Evolutionary conservation across 495 filamentous ascomycete species (phyloP).

Genomic region (Penicillium coprophilum): DNA sequence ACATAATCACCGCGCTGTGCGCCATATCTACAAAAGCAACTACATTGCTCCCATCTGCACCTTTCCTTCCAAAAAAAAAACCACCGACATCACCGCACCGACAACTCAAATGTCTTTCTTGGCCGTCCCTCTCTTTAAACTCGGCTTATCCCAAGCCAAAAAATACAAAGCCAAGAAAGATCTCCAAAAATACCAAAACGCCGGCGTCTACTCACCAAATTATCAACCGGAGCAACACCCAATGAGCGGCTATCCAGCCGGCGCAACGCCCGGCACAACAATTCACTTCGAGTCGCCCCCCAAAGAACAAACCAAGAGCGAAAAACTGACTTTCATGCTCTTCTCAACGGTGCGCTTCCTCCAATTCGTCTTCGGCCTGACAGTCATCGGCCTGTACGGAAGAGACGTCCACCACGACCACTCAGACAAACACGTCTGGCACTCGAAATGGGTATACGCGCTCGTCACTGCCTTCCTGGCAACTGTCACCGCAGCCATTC

Average conservation of each 20-base stretch:
- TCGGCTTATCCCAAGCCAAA: slow-evolving; percentile 34
- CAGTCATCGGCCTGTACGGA: slow-evolving; percentile 78
- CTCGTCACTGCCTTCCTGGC: slow-evolving; percentile 61
- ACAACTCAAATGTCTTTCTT: slow-evolving; percentile 31
- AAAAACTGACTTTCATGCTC: slow-evolving; percentile 17
- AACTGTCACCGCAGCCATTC: slow-evolving; percentile 60
- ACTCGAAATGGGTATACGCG: slow-evolving; percentile 78
- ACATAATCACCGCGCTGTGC: slow-evolving; percentile 10
- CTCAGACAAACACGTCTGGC: slow-evolving; percentile 46
- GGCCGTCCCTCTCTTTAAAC: slow-evolving; percentile 30
- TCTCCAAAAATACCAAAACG: slow-evolving; percentile 24
- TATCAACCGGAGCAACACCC: slow-evolving; percentile 17
- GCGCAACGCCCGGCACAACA: slow-evolving; percentile 22
- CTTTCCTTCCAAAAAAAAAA: neutral
- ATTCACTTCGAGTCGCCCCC: slow-evolving; percentile 11
- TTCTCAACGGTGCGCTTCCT: slow-evolving; percentile 58
- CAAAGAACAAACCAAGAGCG: slow-evolving; percentile 16
- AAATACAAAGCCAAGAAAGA: slow-evolving; percentile 36
- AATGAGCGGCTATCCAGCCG: slow-evolving; percentile 25
- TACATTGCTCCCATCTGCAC: neutral
- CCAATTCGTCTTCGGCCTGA: slow-evolving; percentile 71
- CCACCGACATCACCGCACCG: slow-evolving; percentile 3
- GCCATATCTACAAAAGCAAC: neutral
- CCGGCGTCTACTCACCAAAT: slow-evolving; percentile 12
- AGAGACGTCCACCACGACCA: slow-evolving; percentile 61